phyloP scores from a whole-genome alignment of 2,329 filamentous ascomycete species.

The Elsinoe ampelina region DNA sequence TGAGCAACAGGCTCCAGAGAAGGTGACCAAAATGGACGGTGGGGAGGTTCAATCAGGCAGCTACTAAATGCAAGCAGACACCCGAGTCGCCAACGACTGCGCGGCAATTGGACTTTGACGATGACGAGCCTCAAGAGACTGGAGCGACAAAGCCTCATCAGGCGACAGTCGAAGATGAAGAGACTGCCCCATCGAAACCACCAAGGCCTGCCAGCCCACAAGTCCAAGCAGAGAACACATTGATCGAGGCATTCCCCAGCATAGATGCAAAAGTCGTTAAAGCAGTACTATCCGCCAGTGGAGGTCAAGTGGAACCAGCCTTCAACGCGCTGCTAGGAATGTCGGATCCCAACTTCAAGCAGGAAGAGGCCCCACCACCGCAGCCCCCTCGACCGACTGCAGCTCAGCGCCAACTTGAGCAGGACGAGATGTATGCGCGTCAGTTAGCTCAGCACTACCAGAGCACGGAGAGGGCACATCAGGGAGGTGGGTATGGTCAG shows the following conservation, averaged over 20 bases:
- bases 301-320: constrained; percentile 79
- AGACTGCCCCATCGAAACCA: constrained; percentile 58
- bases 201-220: constrained; percentile 72
- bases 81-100: constrained; percentile 30
- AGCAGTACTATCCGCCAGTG: constrained; percentile 77
- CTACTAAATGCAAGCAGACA: constrained; percentile 17
- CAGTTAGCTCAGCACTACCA: constrained; percentile 87
- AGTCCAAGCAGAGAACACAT: constrained; percentile 75
- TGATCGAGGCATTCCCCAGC: constrained; percentile 86
- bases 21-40: neutral
- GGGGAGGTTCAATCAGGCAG: constrained; percentile 24
- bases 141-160: constrained; percentile 37
- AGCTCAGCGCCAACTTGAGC: constrained; percentile 63
- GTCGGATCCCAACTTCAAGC: constrained; percentile 45
- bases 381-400: constrained; percentile 69
- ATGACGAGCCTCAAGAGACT: constrained; percentile 54
- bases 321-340: constrained; percentile 83
- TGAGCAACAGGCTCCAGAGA: constrained; percentile 6
- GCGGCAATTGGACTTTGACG: constrained; percentile 42
- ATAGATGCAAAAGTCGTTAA: constrained; percentile 75
- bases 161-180: constrained; percentile 41
- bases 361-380: constrained; percentile 47
- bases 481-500: constrained; percentile 22
- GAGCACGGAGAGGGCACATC: constrained; percentile 30
- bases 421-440: constrained; percentile 84